Evolutionary conservation across 2,329 filamentous ascomycete genomes (phyloP), one percentile per base, ranked within the genome.

Genomic region (Raffaelea deltoideospora): DNA sequence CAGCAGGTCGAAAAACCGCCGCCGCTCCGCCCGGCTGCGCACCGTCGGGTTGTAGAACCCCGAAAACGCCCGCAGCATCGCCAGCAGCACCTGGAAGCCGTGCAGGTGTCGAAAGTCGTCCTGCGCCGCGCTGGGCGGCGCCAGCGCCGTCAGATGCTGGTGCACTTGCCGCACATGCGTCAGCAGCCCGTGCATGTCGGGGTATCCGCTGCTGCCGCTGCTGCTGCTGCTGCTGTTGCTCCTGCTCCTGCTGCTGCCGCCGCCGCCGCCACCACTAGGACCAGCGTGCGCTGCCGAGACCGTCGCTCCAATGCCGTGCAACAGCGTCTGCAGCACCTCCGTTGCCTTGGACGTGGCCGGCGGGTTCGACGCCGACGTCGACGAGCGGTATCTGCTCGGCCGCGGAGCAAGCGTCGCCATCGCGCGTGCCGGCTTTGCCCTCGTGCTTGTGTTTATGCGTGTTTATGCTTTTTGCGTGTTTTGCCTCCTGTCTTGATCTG

Each of bases 31-130:
- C 28, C 72, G 58, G 35, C 59, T 69, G 50, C 69, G 67, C 50
- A 69, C 74, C 39, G 62, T 62, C n/a, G 70, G 74, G 48, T 83
- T 72, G 57, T 88, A 90, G 50, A 79, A 81, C 44, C 80, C 79
- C 1, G 80, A 78, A 43, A 86, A 75, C 37, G 72, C 68, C 40
- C 76, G 69, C 18, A 92, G 60, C 20, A 82, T 67, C 30, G 73
- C 64, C 37, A 94, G 63, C 18, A 93, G 59, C 31, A 69, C 67
- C 48, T 84, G 73, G 55, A 93, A 94, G 48, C 87, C 87, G 39
- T 71, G 66, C 20, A 86, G 68, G 50, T 83, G 75, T 45, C 87
- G 75, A 53, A 95, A 94, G 47, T 83, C 77, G 59, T 93, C 83
- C 59, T 86, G 84, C 5, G 64, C 60, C 4, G 64, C 55, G 41